These are phyloP conservation scores for California macrophylla DNA, from an alignment of 441 rosid species.

Conservation along the genomic window DNA sequence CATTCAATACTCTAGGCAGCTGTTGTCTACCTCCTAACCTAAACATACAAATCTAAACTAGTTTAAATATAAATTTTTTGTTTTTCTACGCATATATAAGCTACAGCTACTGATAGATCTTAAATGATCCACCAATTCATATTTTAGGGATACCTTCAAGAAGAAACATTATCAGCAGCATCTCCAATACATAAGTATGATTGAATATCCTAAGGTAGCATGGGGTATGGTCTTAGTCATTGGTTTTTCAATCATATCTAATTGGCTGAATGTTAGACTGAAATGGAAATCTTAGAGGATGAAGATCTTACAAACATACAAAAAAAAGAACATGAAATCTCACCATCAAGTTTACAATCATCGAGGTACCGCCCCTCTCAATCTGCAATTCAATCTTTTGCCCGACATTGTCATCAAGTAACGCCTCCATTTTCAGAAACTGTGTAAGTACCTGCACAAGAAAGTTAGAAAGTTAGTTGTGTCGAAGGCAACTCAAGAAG, in stretches of 20 bases:
- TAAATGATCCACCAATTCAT: slow-evolving; percentile 4
- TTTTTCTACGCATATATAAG: background rate
- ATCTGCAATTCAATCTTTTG: slow-evolving; percentile 54
- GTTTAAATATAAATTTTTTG: background rate
- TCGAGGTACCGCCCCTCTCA: slow-evolving; percentile 80
- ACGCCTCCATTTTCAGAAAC: slow-evolving; percentile 68
- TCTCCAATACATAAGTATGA: slow-evolving; percentile 9
- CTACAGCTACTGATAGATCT: background rate
- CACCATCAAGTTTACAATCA: slow-evolving; percentile 58
- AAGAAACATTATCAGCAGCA: slow-evolving; percentile 5
- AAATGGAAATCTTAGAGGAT: background rate
- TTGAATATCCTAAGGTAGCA: background rate
- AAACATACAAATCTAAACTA: background rate
- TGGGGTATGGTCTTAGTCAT: background rate
- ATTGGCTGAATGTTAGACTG: background rate
- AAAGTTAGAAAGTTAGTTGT: slow-evolving; percentile 11
- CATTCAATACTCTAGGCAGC: background rate
- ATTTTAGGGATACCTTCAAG: slow-evolving; percentile 11
- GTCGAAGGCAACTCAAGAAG: slow-evolving; percentile 3
- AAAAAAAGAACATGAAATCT: slow-evolving; percentile 27
- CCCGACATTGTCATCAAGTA: slow-evolving; percentile 74
- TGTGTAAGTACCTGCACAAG: slow-evolving; percentile 71
- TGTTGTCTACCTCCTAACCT: background rate
- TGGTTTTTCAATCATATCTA: background rate
- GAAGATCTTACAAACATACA: background rate